These are phyloP conservation scores for Albophoma yamanashiensis DNA, from an alignment of 2,329 filamentous ascomycete genomes.

Conservation along the genomic window DNA sequence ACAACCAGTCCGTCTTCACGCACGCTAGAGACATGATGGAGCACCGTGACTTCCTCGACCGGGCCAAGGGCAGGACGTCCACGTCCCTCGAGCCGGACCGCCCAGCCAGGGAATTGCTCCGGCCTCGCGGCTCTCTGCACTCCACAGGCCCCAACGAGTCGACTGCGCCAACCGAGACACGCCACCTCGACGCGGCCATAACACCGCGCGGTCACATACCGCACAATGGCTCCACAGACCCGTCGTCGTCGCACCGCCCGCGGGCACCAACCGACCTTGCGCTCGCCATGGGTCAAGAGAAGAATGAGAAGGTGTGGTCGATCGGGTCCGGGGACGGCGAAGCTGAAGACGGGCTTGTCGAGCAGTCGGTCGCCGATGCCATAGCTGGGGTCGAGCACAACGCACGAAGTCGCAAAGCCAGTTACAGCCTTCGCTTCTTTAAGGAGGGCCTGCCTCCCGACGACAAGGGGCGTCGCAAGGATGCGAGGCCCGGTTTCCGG, in stretches of 20 bases:
- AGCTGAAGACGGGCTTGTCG: constrained; percentile 46
- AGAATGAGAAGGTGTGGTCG: constrained; percentile 55
- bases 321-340: constrained; percentile 42
- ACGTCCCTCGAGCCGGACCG: constrained; percentile 24
- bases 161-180: constrained; percentile 10
- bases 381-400: constrained; percentile 52
- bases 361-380: constrained; percentile 53
- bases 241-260: constrained; percentile 17
- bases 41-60: constrained; percentile 20
- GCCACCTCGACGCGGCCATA: constrained; percentile 7
- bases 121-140: constrained; percentile 13
- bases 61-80: constrained; percentile 16
- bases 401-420: constrained; percentile 55
- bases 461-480: constrained; percentile 44
- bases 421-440: constrained; percentile 57
- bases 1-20: constrained; percentile 17
- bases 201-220: constrained; percentile 5
- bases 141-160: constrained; percentile 17
- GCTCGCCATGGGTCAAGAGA: constrained; percentile 37
- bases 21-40: constrained; percentile 26
- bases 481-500: constrained; percentile 24
- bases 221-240: constrained; percentile 4
- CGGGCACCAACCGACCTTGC: constrained; percentile 29
- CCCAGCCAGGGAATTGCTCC: constrained; percentile 11
- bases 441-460: constrained; percentile 52